Evolutionary conservation across 768 basidiomycete genomes (phyloP), one percentile per base, ranked within the genome.

Genomic region (Lepiota venenata): DNA sequence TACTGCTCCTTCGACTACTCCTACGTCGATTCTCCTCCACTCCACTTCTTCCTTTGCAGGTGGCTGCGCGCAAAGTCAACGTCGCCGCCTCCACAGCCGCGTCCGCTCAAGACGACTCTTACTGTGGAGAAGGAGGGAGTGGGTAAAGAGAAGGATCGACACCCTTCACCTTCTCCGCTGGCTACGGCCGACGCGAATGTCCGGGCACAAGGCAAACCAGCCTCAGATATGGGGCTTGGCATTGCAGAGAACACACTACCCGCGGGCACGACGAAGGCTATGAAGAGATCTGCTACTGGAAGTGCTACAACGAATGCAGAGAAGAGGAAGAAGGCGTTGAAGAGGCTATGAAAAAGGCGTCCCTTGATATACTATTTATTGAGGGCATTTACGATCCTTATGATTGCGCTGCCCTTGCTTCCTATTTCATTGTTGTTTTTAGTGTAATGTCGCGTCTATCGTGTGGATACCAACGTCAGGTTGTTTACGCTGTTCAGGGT

Each of bases 251-350:
- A 66, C 37, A 61, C 65, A 32, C 64, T 65, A 2, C 58, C 69
- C 11, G 63, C 72, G 1, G 61, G 71, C 47, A 56, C 74, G 4
- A 65, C 79, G 8, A 91, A 89, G 66, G 81, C 87, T 0, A 77
- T 87, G 48, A 91, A 91, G 69, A 74, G 89, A 47, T 76, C 83
- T 14, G 82, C 86, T 1, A 78, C 83, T 0, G 77, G 78, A 1
- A 72, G 70, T 10, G 75, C 67, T 0, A 65, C 71, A 4, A 78
- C 75, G 2, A 83, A 83, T 1, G 82, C 80, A 2, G 90, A 91
- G 71, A 93, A 93, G 74, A 76, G 91, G 68, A 93, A 93, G 79
- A 93, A 92, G 76, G 91, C 91, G 3, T 70, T 93, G 61, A 93
- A 89, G 71, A 76, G 91, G 58, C 69, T 93, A 68, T 93, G 38